Conservation (phyloP, 2,329 filamentous ascomycete species). For the Ascochyta koolunga region DNA sequence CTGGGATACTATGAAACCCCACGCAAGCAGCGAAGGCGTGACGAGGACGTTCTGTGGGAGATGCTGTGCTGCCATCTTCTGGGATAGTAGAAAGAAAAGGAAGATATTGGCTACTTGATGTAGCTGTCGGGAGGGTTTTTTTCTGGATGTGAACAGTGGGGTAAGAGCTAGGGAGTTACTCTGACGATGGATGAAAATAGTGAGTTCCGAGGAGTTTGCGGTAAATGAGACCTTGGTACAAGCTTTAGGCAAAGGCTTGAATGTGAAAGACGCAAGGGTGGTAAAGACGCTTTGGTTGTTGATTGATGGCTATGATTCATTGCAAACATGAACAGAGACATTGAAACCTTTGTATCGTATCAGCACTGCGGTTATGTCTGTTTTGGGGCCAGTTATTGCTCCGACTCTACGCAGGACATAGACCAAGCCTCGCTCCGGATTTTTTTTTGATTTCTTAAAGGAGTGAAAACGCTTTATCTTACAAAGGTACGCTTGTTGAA, state of each 20-base stretch:
- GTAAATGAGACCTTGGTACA: conserved; percentile 48
- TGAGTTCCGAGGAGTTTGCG: conserved; percentile 43
- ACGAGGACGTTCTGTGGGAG: conserved; percentile 56
- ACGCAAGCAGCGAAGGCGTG: conserved; percentile 52
- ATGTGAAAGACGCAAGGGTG: conserved; percentile 1
- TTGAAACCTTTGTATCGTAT: too few species aligned
- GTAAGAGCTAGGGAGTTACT: conserved; percentile 55
- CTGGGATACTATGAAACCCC: conserved; percentile 52
- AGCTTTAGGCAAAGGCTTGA: conserved; percentile 39
- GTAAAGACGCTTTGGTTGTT: neutral
- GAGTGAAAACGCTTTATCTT: too few species aligned
- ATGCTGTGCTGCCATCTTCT: conserved; percentile 58
- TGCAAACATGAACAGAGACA: too few species aligned
- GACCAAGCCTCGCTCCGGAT: too few species aligned
- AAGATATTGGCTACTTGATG: conserved; percentile 51
- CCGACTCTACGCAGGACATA: too few species aligned
- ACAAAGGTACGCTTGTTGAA: too few species aligned
- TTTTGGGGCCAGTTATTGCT: too few species aligned
- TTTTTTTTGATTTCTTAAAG: too few species aligned
- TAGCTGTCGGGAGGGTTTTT: conserved; percentile 55
- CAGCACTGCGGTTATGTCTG: too few species aligned
- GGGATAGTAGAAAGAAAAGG: conserved; percentile 41
- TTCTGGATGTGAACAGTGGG: conserved; percentile 52
- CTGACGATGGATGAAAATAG: conserved; percentile 50
- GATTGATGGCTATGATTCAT: too few species aligned